phyloP scores from a whole-genome alignment of 495 filamentous ascomycete species.

The Rusavskia elegans region DNA sequence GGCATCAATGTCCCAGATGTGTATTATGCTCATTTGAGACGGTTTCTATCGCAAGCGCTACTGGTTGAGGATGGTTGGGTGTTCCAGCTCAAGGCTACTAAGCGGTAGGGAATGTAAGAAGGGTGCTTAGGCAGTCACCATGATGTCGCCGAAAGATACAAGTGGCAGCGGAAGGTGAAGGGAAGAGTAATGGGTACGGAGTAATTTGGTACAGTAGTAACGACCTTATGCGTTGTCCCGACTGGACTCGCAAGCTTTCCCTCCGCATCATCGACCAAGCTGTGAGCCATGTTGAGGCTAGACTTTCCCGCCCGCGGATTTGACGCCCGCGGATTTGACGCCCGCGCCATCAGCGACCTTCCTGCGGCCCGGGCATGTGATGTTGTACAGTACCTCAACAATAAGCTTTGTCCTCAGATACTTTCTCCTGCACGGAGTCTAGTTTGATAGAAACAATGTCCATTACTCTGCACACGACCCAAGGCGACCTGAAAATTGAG shows the following conservation, averaged over 20 bases:
- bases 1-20: background rate
- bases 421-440: background rate
- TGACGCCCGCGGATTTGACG: background rate
- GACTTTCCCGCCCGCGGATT: background rate
- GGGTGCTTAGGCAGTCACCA: too few species aligned
- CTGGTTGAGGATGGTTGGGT: background rate
- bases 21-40: background rate
- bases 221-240: too few species aligned
- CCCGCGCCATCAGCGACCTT: background rate
- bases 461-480: slow-evolving; percentile 70
- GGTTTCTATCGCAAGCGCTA: background rate
- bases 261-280: background rate
- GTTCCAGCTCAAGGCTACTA: background rate
- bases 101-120: background rate
- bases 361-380: background rate
- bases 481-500: slow-evolving; percentile 88
- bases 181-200: too few species aligned
- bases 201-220: too few species aligned
- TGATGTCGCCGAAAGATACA: background rate
- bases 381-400: too few species aligned
- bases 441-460: slow-evolving; percentile 14
- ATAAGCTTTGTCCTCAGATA: too few species aligned
- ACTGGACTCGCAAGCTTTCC: background rate
- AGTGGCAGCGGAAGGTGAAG: too few species aligned
- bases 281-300: background rate